phyloP scores from a whole-genome alignment of 2,329 filamentous ascomycete species.

The Hypomyces rosellus region DNA sequence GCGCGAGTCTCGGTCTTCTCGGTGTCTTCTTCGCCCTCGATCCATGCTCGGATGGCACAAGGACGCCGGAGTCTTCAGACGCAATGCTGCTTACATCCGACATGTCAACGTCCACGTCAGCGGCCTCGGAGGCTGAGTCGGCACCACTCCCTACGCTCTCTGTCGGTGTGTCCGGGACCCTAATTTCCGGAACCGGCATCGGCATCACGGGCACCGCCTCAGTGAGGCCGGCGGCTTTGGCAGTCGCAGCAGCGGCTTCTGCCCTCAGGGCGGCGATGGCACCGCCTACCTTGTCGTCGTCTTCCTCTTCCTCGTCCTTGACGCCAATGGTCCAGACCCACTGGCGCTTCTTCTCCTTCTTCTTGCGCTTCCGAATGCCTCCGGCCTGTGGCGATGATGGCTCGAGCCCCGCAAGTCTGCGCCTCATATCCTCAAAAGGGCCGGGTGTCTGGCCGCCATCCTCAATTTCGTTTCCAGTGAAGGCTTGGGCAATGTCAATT shows the following conservation, averaged over 20 bases:
- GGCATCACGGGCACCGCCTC: constrained; percentile 1
- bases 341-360: constrained; percentile 53
- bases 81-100: constrained; percentile 39
- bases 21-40: constrained; percentile 29
- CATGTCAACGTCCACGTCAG: constrained; percentile 40
- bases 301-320: constrained; percentile 40
- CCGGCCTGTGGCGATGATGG: constrained; percentile 36
- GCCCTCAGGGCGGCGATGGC: constrained; percentile 35
- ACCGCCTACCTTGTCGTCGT: constrained; percentile 36
- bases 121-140: constrained; percentile 22
- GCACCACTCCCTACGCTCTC: constrained; percentile 34
- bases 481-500: constrained; percentile 45
- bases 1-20: constrained; percentile 19
- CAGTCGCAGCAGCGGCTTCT: constrained; percentile 20
- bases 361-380: constrained; percentile 47
- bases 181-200: constrained; percentile 1
- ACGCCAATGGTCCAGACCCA: constrained; percentile 63
- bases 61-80: constrained; percentile 25
- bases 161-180: constrained; percentile 29
- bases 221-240: constrained; percentile 6
- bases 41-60: constrained; percentile 29
- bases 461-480: constrained; percentile 47
- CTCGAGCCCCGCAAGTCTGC: constrained; percentile 46
- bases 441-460: constrained; percentile 58
- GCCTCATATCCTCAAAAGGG: constrained; percentile 57